Evolutionary conservation across 169 alveolate genomes (phyloP).

Genomic region (Cryptosporidium sp.): DNA sequence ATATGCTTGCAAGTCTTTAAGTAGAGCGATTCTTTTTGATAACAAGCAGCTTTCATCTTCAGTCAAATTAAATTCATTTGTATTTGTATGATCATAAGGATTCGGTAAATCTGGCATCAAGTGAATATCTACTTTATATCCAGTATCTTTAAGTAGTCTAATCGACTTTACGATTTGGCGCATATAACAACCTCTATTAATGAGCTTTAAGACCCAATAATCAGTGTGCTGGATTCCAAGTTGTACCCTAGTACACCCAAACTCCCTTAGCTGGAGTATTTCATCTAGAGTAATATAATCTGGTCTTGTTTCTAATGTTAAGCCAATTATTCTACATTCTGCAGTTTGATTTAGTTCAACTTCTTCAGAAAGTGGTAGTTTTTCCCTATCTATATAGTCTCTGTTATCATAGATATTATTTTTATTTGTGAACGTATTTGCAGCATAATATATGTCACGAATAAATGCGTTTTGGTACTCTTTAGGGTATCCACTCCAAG

Average conservation of each 20-base stretch:
- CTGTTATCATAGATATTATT: constrained; percentile 54
- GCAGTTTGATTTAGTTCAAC: constrained; percentile 80
- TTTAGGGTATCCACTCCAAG: constrained; percentile 93
- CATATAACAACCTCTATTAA: constrained; percentile 84
- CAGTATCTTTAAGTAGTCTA: constrained; percentile 89
- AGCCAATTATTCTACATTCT: constrained; percentile 83
- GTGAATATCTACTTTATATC: constrained; percentile 94
- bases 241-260: constrained; percentile 94
- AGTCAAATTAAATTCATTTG: not conserved
- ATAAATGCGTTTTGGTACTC: constrained; percentile 90
- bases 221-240: constrained; percentile 94
- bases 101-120: constrained; percentile 94
- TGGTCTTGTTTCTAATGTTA: constrained; percentile 93
- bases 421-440: constrained; percentile 87
- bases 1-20: constrained; percentile 24
- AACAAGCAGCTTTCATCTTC: not conserved
- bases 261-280: constrained; percentile 84
- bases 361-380: constrained; percentile 81
- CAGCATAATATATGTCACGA: constrained; percentile 94
- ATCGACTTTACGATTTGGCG: constrained; percentile 87
- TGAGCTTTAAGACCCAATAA: constrained; percentile 84
- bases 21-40: not conserved
- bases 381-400: constrained; percentile 58
- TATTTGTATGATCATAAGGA: constrained; percentile 76
- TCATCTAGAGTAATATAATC: constrained; percentile 91